phyloP scores from a whole-genome alignment of 495 filamentous ascomycete genomes.

The Hypoxylon fragiforme region DNA sequence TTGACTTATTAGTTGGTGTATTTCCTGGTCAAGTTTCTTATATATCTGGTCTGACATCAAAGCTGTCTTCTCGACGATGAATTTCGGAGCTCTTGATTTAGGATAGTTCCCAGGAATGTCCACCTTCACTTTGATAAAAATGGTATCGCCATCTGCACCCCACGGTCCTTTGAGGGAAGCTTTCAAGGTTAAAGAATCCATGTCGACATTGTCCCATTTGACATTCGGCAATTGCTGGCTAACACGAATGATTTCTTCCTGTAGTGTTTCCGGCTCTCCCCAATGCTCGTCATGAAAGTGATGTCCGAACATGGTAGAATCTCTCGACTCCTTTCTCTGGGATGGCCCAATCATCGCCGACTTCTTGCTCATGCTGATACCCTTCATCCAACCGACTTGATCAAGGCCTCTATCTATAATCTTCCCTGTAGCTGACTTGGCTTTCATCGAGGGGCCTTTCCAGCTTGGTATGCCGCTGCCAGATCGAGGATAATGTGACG shows the following conservation, averaged over 20 bases:
- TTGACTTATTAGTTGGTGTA: conserved; percentile 69
- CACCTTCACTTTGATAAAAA: conserved; percentile 78
- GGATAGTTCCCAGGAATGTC: conserved; percentile 82
- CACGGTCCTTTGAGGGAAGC: conserved; percentile 87
- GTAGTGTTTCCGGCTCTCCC: conserved; percentile 77
- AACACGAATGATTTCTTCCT: conserved; percentile 85
- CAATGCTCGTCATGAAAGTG: conserved; percentile 57
- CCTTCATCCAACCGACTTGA: conserved; percentile 90
- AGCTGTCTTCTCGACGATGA: conserved; percentile 75
- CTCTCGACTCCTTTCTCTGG: conserved; percentile 43
- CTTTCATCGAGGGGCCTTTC: conserved; percentile 65
- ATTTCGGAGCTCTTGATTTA: conserved; percentile 63
- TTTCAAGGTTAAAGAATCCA: conserved; percentile 68
- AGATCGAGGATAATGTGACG: conserved; percentile 44
- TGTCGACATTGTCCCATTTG: conserved; percentile 81
- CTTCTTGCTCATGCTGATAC: conserved; percentile 77
- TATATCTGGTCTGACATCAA: conserved; percentile 72
- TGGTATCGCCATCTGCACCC: conserved; percentile 68
- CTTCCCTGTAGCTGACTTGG: conserved; percentile 57
- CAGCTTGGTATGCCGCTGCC: conserved; percentile 39
- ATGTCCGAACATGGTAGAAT: conserved; percentile 49
- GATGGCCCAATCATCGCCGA: conserved; percentile 43
- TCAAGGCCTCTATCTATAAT: conserved; percentile 60
- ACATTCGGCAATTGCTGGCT: conserved; percentile 83
- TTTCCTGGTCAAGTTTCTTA: conserved; percentile 63